phyloP scores from a whole-genome alignment of 2,329 filamentous ascomycete genomes.

The Sordariomycetes sp. region DNA sequence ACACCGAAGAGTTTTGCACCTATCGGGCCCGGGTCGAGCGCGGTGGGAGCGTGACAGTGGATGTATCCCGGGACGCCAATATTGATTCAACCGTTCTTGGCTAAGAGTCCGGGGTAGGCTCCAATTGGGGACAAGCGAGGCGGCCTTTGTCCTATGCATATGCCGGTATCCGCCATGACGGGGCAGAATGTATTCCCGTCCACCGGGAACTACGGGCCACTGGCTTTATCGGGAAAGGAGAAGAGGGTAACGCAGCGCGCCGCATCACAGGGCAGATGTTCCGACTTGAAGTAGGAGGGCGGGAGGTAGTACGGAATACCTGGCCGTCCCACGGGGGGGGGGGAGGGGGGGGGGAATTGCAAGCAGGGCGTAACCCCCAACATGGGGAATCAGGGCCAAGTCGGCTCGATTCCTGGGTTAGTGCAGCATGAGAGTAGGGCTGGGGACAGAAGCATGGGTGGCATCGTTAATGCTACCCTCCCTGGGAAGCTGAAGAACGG shows the following conservation, averaged over 20 bases:
- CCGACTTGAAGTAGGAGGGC: neutral
- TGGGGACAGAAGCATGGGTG: neutral
- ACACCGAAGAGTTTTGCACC: neutral
- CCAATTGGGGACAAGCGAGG: slow-evolving; percentile 1
- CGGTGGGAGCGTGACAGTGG: neutral
- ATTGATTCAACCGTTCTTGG: neutral
- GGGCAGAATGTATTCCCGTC: neutral
- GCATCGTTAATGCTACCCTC: neutral
- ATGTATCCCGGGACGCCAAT: neutral
- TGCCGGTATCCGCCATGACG: slow-evolving; percentile 2
- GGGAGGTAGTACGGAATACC: neutral
- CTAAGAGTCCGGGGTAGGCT: slow-evolving; percentile 1
- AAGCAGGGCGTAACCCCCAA: neutral
- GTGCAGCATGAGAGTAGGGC: neutral
- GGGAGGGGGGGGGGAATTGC: too few species aligned
- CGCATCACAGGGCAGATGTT: neutral
- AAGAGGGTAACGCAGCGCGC: neutral
- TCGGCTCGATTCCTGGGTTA: neutral
- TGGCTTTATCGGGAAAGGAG: neutral
- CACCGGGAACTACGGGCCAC: slow-evolving; percentile 2
- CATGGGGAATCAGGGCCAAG: neutral
- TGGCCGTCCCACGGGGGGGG: too few species aligned
- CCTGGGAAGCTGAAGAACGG: neutral
- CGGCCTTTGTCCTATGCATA: neutral
- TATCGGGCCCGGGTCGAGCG: neutral